A percentile compares a stretch with the other conserved stretches of the same genome.
Conservation (phyloP, 2,329 filamentous ascomycete species). For the Keithomyces neogunnii region DNA sequence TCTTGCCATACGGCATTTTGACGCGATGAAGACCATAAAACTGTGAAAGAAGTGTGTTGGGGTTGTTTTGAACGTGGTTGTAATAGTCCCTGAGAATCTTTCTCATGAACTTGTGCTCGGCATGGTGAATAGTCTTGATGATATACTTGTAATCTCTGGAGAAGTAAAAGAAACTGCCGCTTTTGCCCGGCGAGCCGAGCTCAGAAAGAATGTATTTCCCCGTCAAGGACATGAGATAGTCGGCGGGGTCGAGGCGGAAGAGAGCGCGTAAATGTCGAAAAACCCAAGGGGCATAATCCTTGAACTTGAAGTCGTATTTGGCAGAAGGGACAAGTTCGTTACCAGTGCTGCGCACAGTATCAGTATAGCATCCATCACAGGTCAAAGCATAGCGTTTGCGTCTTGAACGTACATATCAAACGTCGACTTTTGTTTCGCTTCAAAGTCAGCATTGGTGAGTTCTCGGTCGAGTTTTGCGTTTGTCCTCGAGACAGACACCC, state of each 20-base stretch:
- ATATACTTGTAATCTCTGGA: slow-evolving; percentile 99
- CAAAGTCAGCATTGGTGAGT: slow-evolving; percentile 84
- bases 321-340: slow-evolving; percentile 96
- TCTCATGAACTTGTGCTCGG: slow-evolving; percentile 80
- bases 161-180: slow-evolving; percentile 99
- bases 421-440: slow-evolving; percentile 92
- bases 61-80: slow-evolving; percentile 82
- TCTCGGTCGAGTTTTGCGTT: slow-evolving; percentile 94
- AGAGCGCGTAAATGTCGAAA: slow-evolving; percentile 83
- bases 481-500: slow-evolving; percentile 89
- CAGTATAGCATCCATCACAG: background rate
- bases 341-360: slow-evolving; percentile 56
- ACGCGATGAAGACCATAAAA: slow-evolving; percentile 97
- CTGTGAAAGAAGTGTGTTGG: slow-evolving; percentile 92
- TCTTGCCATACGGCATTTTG: slow-evolving; percentile 95
- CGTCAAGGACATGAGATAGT: slow-evolving; percentile 96
- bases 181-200: slow-evolving; percentile 93
- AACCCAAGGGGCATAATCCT: slow-evolving; percentile 99
- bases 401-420: slow-evolving; percentile 79
- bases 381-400: background rate
- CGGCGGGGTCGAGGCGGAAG: slow-evolving; percentile 89
- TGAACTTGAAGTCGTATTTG: slow-evolving; percentile 99
- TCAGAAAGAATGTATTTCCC: slow-evolving; percentile 98
- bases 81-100: slow-evolving; percentile 90
- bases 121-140: slow-evolving; percentile 98